phyloP scores from a whole-genome alignment of 164 flowering plant genomes.

The Nelumbo lutea region DNA sequence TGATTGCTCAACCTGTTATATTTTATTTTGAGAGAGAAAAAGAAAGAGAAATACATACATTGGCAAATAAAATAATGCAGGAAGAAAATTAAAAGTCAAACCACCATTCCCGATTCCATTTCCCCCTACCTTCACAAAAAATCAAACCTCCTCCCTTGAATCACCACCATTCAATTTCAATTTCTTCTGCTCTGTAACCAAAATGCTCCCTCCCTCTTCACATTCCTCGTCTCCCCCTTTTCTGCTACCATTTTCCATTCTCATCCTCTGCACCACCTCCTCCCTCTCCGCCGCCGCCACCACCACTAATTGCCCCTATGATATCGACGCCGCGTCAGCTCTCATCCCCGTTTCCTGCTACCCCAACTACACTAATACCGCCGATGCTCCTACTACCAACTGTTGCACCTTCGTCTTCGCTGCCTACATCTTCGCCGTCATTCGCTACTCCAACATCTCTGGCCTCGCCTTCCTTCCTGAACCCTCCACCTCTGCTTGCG shows the following conservation, averaged over 20 bases:
- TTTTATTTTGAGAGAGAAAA: too few species aligned
- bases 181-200: too few species aligned
- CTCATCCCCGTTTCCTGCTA: constrained; percentile 17
- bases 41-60: too few species aligned
- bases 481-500: constrained; percentile 10
- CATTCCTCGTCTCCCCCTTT: too few species aligned
- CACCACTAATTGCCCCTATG: constrained; percentile 11
- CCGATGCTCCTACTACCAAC: constrained; percentile 8
- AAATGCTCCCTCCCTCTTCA: too few species aligned
- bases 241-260: neutral
- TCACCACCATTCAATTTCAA: too few species aligned
- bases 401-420: constrained; percentile 18
- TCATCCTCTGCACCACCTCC: neutral
- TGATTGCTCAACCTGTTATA: too few species aligned
- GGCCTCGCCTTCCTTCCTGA: constrained; percentile 15
- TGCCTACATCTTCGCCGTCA: constrained; percentile 12
- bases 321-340: constrained; percentile 1
- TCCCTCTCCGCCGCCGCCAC: neutral
- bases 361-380: constrained; percentile 12
- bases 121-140: too few species aligned
- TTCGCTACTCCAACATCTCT: constrained; percentile 11
- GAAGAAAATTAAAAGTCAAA: too few species aligned
- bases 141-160: too few species aligned
- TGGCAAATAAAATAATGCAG: too few species aligned
- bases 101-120: too few species aligned